Base-by-base conservation (phyloP, 2,329 filamentous ascomycete species). In the Ilyonectria destructans region DNA sequence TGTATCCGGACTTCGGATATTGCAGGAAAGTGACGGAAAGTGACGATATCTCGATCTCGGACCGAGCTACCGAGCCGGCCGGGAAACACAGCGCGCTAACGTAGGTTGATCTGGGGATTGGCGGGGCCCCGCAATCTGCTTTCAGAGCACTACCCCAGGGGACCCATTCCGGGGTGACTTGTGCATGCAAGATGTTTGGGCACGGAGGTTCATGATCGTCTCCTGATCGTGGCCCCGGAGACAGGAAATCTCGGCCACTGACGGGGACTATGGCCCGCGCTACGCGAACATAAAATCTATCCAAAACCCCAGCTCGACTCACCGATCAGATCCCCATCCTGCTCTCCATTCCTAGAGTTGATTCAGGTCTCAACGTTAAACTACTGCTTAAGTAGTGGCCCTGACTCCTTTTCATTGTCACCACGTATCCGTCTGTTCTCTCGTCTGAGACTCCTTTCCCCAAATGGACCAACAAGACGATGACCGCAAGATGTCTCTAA, bases 11-110 rank as follows among this genome's bases (percentile, higher is more conserved):
- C 19, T 54, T 62, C 66, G 66, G 66, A 69, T 69, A 69, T 9
- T 31, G 2, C 57, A 54, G 66, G 66, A 69, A 69, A 62, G 8
- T 62, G 46, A 17, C 66, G 66, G 66, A 62, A 55, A 66, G 19
- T 23, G 48, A 40, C 46, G 58, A 54, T 21, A 6, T 33, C 37
- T 45, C n/a, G 23, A 26, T 45, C 35, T 40, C n/a, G 58, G 33
- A 26, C n/a, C 45, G 33, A 26, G 29, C 40, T 37, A 33, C 19
- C 31, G 37, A 21, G 52, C 37, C 12, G 8, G 43, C 43, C 43
- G 31, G 31, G 29, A 43, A 49, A 45, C 29, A 26, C 46, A 23
- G 15, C 46, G 21, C 46, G 46, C 46, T 40, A 46, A 51, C 57
- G 15, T 10, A 46, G 9, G 12, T 29, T 9, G 13, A 58, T 48